These are phyloP conservation scores for Glycyrrhiza uralensis DNA, from an alignment of 306 rosid genomes.

Conservation along the genomic window DNA sequence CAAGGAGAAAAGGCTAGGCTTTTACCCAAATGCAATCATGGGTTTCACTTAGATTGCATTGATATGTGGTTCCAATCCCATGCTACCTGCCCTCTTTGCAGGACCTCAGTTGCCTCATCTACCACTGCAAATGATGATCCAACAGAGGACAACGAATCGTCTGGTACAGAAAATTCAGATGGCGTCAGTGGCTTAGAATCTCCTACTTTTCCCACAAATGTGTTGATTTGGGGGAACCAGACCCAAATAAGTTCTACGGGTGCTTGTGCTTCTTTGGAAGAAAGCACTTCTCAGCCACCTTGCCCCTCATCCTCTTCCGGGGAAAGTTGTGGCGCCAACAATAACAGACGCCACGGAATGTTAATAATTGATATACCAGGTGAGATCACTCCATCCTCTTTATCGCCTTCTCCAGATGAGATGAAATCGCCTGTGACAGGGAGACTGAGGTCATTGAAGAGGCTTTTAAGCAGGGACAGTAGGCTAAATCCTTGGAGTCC, in stretches of 20 bases:
- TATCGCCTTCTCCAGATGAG: slow-evolving; percentile 51
- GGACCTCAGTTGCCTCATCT: slow-evolving; percentile 51
- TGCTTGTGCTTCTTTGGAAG: slow-evolving; percentile 47
- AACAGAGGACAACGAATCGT: not conserved
- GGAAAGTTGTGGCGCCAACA: not conserved
- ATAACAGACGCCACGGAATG: slow-evolving; percentile 33
- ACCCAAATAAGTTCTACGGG: slow-evolving; percentile 54
- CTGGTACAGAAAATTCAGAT: slow-evolving; percentile 33
- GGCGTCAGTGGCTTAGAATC: slow-evolving; percentile 35
- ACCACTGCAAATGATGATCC: not conserved
- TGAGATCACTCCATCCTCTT: slow-evolving; percentile 37
- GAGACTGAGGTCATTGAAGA: slow-evolving; percentile 62
- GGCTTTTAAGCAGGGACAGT: slow-evolving; percentile 72
- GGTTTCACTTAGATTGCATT: slow-evolving; percentile 80
- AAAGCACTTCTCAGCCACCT: slow-evolving; percentile 35
- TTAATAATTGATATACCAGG: slow-evolving; percentile 73
- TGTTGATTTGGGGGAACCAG: slow-evolving; percentile 78
- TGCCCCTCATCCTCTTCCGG: slow-evolving; percentile 29
- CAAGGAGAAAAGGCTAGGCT: slow-evolving; percentile 71
- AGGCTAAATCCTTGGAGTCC: slow-evolving; percentile 61
- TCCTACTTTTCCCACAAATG: slow-evolving; percentile 71
- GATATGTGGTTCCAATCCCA: slow-evolving; percentile 98
- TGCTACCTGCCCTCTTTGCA: slow-evolving; percentile 84
- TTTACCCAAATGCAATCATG: slow-evolving; percentile 82
- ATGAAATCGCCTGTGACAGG: slow-evolving; percentile 57